Base-by-base conservation (phyloP, 1,284 basidiomycete genomes). In the Abortiporus biennis region DNA sequence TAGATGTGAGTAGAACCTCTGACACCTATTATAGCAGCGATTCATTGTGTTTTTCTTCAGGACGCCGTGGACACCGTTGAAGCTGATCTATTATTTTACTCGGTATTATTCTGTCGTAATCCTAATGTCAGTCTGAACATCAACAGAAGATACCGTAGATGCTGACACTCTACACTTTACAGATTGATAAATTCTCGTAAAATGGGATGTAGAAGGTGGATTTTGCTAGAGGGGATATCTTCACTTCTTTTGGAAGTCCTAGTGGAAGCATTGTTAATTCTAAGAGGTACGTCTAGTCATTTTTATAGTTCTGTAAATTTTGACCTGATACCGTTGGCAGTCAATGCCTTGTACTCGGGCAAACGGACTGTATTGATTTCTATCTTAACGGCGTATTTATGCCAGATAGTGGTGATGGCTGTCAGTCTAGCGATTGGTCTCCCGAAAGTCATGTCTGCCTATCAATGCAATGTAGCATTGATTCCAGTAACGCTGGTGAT, bases 291-390 rank as follows among this genome's bases (percentile, higher is more conserved):
- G 60, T 47, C 20, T 15, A 33, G 31, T 13, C 29, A 15, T 9
- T 4, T 9, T 3, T 34, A 3, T 20, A 24, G 27, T 13, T 13
- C n/a, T n/a, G n/a, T n/a, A 19, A 15, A 6, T 9, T 39, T 12
- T 12, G 11, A 8, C 37, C 22, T 13, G 15, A 5, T 20, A 21
- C 19, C 9, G 11, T 37, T 37, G 17, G 23, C 43, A 64, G 62
- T 63, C 33, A 56, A 61, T 36, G 62, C 61, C 13, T 47, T 64
- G 16, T 63, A 63, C 34, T 48, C 47, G 53, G 51, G 19, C 54
- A 46, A 35, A 47, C 40, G 17, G 36, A 25, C 9, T 20, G 44
- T 4, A 33, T 51, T 24, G 56, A 62, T 40, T n/a, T 56, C 17
- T 15, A 42, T 3, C 47, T 53, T 6, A 56, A 58, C 34, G 46